Evolutionary conservation across 305 asterid species (phyloP), one percentile per base, ranked within the genome.

Genomic region (Fraxinus greggii): DNA sequence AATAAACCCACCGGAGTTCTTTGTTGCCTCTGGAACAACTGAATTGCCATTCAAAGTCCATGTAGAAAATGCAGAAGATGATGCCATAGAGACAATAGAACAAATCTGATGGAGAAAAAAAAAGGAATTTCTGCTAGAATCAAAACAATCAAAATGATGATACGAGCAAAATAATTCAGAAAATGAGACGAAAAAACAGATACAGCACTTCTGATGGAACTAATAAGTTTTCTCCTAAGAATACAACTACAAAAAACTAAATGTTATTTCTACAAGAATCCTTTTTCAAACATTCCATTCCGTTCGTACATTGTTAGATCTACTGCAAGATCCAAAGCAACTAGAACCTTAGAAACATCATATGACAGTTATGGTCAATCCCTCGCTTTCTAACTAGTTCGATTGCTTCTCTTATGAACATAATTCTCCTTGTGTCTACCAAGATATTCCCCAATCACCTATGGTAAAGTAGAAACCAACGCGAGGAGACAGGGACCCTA

Each of bases 11-110:
- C 77, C 40, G 29, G 23, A 51, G 81, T n/a, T 24, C 81, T 76
- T 84, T 48, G 76, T 63, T 61, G 85, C 72, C 81, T 81, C 84
- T 1, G 84, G 83, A 65, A 87, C 80, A 42, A 84, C 72, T 21
- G 76, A n/a, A 67, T 56, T 63, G 0, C 90, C 87, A 72, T 51
- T 78, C 33, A 80, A 79, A n/a, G 83, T 48, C 86, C 84, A 86
- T 7, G 86, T 42, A 9, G 90, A 84, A 76, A 85, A 90, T 36
- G 88, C 40, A 77, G 86, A 65, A 59, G 88, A 80, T 12, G 84
- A 84, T 8, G 92, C 90, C 97, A 93, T 91, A 79, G 45, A 76
- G 73, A 76, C 21, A 75, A 72, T 33, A 40, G 33, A 79, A 65
- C 54, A 24, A 72, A 69, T 84, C 86, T 80, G 76, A 10, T 38